Evolutionary conservation across 2,329 filamentous ascomycete genomes (phyloP), one percentile per base, ranked within the genome.

Genomic region (Leptographium wingfieldii): DNA sequence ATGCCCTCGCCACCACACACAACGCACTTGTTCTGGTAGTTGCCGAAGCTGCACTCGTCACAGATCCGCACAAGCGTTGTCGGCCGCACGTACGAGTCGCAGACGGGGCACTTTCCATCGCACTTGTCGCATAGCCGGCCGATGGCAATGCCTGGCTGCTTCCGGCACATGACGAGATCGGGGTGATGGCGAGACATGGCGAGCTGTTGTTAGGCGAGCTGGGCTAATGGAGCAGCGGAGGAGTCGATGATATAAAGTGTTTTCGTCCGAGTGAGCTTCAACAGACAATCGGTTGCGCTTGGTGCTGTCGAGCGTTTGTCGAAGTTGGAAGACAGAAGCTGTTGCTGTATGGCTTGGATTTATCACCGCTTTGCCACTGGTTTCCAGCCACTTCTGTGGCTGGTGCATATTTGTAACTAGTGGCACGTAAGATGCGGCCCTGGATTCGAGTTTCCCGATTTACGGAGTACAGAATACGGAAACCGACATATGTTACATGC

Each of bases 11-110:
- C 94, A 72, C 94, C 94, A 75, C 94, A 99, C 52, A 99, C 94
- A 67, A 99, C 91, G 73, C 94, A 99, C 75, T 99, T 99, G 79
- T 99, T 99, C 77, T 97, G 94, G 79, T 96, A 99, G 81, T 99
- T 99, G 71, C 94, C 94, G 73, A 99, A 99, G 72, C 89, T 92
- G 80, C 94, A 99, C 77, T 99, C 94, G 78, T 99, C 94, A 80
- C 94, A 99, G 77, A 99, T 97, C 70, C 92, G 90, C 63, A 95
- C 94, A 60, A 97, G 86, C 10, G 94, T 97, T 33, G 94, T 99
- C 14, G 94, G 94, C 19, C 94, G 92, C 65, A 99, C 94, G 82
- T 99, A 99, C 63, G 90, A 95, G 73, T 99, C 94, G 84, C 94
- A 99, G 63, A 99, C 92, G 66, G 94, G 94, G 70, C 94, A 99